Evolutionary conservation across 2,329 filamentous ascomycete genomes (phyloP).

Genomic region (Colletotrichum melonis): DNA sequence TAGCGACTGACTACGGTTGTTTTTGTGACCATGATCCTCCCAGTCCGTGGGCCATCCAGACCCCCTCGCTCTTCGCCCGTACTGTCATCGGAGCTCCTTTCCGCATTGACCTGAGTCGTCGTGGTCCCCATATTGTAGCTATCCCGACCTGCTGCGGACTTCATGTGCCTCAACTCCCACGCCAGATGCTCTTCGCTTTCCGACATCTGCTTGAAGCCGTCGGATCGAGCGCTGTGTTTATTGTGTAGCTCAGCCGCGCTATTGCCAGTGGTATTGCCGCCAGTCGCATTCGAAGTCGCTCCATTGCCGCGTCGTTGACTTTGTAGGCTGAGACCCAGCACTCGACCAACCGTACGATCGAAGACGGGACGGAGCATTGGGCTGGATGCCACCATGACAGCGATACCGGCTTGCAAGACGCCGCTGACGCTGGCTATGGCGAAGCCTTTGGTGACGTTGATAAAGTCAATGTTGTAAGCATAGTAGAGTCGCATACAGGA

Average conservation of each 20-base stretch:
- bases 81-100: not conserved
- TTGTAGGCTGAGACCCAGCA: conserved; percentile 15
- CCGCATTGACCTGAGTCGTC: not conserved
- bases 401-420: conserved; percentile 34
- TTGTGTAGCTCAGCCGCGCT: not conserved
- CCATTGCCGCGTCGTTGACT: not conserved
- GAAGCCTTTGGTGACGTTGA: conserved; percentile 33
- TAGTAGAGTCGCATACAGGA: conserved; percentile 36
- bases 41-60: not conserved
- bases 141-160: not conserved
- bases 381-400: conserved; percentile 37
- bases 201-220: conserved; percentile 30
- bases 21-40: not conserved
- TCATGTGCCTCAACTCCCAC: conserved; percentile 30
- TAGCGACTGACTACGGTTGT: not conserved
- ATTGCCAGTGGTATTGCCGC: not conserved
- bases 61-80: not conserved
- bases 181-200: conserved; percentile 38
- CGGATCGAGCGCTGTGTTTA: not conserved
- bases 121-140: not conserved
- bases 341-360: conserved; percentile 31
- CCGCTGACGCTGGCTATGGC: conserved; percentile 33
- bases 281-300: conserved; percentile 2
- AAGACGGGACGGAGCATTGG: conserved; percentile 37
- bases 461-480: conserved; percentile 36